Percentiles rank a stretch among this genome's conserved stretches.
These are phyloP conservation scores for Delonix regia DNA, from an alignment of 306 rosid genomes.

Conservation along the genomic window DNA sequence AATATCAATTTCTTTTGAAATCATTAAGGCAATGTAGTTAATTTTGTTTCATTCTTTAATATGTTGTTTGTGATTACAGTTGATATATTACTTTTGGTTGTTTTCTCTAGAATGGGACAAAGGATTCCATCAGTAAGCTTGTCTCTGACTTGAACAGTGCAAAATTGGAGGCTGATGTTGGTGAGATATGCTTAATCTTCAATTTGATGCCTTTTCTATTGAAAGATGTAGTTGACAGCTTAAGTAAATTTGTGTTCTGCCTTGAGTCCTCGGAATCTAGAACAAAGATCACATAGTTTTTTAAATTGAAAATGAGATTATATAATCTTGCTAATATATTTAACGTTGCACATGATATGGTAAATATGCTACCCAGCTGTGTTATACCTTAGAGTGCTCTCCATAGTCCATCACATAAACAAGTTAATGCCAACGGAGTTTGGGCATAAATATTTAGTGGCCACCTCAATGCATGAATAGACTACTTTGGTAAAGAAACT, in stretches of 20 bases:
- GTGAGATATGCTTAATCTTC: slow-evolving; percentile 55
- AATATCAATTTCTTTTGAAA: not conserved
- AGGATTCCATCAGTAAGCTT: slow-evolving; percentile 91
- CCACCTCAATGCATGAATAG: slow-evolving; percentile 10
- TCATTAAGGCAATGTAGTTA: not conserved
- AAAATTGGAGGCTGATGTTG: slow-evolving; percentile 92
- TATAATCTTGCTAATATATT: not conserved
- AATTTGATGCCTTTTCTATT: not conserved
- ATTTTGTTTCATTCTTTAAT: slow-evolving; percentile 9
- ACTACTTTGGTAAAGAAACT: not conserved
- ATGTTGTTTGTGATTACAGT: not conserved
- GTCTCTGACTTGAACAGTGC: slow-evolving; percentile 82
- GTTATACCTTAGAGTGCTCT: not conserved
- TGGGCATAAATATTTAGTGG: slow-evolving; percentile 20
- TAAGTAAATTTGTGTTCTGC: not conserved
- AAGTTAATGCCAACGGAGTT: slow-evolving; percentile 7
- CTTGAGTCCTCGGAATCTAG: slow-evolving; percentile 15
- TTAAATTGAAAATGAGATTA: slow-evolving; percentile 20
- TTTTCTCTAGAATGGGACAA: slow-evolving; percentile 79
- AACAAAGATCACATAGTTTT: not conserved
- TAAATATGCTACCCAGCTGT: slow-evolving; percentile 14
- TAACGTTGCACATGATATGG: not conserved
- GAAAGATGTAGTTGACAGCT: slow-evolving; percentile 6
- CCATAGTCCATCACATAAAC: not conserved
- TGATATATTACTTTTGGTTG: slow-evolving; percentile 11